phyloP scores from a whole-genome alignment of 768 basidiomycete genomes.

The Pleurotus platypus region DNA sequence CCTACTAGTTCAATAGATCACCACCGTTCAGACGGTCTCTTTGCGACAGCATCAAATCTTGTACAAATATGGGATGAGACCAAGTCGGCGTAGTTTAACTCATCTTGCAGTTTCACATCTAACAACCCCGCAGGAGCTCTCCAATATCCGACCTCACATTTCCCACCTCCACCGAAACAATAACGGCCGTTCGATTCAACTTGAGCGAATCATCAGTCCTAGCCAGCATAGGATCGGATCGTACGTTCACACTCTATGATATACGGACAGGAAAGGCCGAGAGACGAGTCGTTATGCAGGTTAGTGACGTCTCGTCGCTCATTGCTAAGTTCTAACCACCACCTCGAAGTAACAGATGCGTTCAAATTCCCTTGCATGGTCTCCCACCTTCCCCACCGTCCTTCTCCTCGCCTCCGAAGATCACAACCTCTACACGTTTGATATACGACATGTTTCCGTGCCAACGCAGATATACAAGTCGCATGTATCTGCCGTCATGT shows the following conservation, averaged over 20 bases:
- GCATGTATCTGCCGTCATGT: slow-evolving; percentile 95
- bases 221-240: slow-evolving; percentile 92
- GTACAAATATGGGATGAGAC: slow-evolving; percentile 99
- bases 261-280: slow-evolving; percentile 97
- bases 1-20: slow-evolving; percentile 83
- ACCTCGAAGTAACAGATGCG: slow-evolving; percentile 54
- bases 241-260: slow-evolving; percentile 95
- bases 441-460: slow-evolving; percentile 76
- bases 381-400: slow-evolving; percentile 90
- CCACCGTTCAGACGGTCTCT: slow-evolving; percentile 83
- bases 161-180: slow-evolving; percentile 83
- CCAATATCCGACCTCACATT: slow-evolving; percentile 86
- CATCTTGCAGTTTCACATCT: background rate
- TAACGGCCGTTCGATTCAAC: slow-evolving; percentile 88
- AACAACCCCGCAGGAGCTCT: slow-evolving; percentile 52
- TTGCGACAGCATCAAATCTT: slow-evolving; percentile 89
- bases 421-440: slow-evolving; percentile 97
- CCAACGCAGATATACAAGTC: slow-evolving; percentile 96
- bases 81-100: slow-evolving; percentile 49
- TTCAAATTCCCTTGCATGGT: slow-evolving; percentile 90
- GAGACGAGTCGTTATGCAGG: slow-evolving; percentile 86
- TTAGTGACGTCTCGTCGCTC: slow-evolving; percentile 23
- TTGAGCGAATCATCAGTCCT: slow-evolving; percentile 90
- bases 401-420: slow-evolving; percentile 96
- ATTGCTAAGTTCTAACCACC: background rate